phyloP scores from a whole-genome alignment of 352 stramenopile species.

The Globisporangium ultimum region DNA sequence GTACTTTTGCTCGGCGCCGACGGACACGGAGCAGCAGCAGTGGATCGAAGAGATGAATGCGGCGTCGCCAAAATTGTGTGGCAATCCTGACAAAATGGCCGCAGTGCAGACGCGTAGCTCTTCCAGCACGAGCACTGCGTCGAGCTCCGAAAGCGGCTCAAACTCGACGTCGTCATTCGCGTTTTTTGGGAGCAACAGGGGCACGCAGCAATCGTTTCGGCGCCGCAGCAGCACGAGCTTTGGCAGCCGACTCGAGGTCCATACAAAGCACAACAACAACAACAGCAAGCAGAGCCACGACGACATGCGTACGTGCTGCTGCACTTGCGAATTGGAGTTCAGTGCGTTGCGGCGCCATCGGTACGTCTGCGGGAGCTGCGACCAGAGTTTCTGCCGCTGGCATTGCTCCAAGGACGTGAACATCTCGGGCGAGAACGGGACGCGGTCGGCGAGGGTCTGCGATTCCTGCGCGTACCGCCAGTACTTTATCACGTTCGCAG shows the following conservation, averaged over 20 bases:
- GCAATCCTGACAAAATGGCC: not conserved
- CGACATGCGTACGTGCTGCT: slow-evolving; percentile 6
- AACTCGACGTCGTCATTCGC: slow-evolving; percentile 3
- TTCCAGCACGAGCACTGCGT: not conserved
- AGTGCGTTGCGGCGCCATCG: slow-evolving; percentile 13
- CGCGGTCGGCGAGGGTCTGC: slow-evolving; percentile 16
- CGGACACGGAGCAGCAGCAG: slow-evolving; percentile 15
- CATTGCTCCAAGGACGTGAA: slow-evolving; percentile 24
- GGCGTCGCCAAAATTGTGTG: not conserved
- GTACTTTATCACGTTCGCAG: slow-evolving; percentile 28
- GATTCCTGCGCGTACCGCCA: slow-evolving; percentile 24
- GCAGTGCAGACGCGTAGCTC: not conserved
- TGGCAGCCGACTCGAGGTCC: slow-evolving; percentile 1
- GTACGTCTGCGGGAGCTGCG: slow-evolving; percentile 23
- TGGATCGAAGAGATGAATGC: slow-evolving; percentile 25
- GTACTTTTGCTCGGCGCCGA: slow-evolving; percentile 31
- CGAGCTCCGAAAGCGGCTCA: slow-evolving; percentile 4
- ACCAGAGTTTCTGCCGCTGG: slow-evolving; percentile 21
- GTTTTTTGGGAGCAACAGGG: not conserved
- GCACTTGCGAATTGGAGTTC: slow-evolving; percentile 22
- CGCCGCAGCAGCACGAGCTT: not conserved
- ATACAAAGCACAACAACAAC: slow-evolving; percentile 1
- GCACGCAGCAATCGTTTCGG: slow-evolving; percentile 5
- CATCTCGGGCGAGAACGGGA: slow-evolving; percentile 3
- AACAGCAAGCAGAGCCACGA: not conserved